Percentiles rank a stretch among this genome's conserved stretches.
Conservation (phyloP, 176 grass and related monocot genomes). For the Oryza glumipatula region DNA sequence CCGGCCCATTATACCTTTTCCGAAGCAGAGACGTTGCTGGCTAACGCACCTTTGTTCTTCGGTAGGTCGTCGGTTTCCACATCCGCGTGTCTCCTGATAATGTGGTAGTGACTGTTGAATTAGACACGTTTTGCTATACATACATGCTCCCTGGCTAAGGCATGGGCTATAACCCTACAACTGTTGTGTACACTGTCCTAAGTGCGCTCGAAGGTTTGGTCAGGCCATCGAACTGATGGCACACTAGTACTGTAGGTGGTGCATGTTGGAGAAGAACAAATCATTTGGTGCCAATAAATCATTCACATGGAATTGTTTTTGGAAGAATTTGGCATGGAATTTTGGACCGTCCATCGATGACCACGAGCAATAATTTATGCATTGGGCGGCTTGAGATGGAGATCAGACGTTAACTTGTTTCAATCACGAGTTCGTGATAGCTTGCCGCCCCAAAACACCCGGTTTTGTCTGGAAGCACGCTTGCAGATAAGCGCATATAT, state of each 20-base stretch:
- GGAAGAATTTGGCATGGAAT: constrained; percentile 18
- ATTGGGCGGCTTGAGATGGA: background rate
- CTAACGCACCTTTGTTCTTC: background rate
- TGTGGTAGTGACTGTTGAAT: background rate
- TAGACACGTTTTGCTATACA: background rate
- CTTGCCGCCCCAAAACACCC: constrained; percentile 45
- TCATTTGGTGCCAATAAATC: background rate
- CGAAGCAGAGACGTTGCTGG: background rate
- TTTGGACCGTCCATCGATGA: background rate
- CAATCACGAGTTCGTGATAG: constrained; percentile 28
- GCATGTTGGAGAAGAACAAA: background rate
- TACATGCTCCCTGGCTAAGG: background rate
- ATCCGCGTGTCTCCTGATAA: background rate
- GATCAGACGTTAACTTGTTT: constrained; percentile 13
- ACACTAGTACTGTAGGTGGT: background rate
- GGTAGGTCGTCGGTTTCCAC: background rate
- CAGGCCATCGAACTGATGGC: background rate
- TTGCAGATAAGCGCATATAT: constrained; percentile 19
- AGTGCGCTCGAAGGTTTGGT: background rate
- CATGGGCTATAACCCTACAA: background rate
- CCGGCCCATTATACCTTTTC: background rate
- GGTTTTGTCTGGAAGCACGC: constrained; percentile 14
- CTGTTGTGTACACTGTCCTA: background rate
- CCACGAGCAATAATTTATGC: constrained; percentile 39
- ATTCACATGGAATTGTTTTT: constrained; percentile 4